Conservation (phyloP, 805 yeast genomes). For the Peterozyma toletana region DNA sequence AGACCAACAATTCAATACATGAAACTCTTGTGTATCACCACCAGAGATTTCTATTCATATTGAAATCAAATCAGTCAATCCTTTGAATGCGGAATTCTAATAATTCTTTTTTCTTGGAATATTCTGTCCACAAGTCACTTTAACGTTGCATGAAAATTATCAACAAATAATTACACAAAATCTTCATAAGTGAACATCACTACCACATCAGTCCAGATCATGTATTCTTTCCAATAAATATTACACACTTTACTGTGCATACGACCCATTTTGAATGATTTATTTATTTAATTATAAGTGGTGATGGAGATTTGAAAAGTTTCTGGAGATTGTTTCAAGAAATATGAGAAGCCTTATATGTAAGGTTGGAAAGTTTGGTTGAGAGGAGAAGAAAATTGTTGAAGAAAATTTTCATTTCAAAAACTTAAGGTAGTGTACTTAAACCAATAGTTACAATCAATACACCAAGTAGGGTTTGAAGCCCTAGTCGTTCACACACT, state of each 20-base stretch:
- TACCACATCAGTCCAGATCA: slow-evolving; percentile 26
- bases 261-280: slow-evolving; percentile 91
- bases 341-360: too few species aligned
- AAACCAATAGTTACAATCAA: background rate
- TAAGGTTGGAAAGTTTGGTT: too few species aligned
- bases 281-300: slow-evolving; percentile 5
- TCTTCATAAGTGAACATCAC: slow-evolving; percentile 6
- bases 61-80: too few species aligned
- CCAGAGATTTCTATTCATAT: too few species aligned
- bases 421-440: background rate
- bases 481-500: background rate
- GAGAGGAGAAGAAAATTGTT: slow-evolving; percentile 3
- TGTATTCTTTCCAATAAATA: slow-evolving; percentile 14
- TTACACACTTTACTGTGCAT: slow-evolving; percentile 95
- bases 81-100: too few species aligned
- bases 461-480: background rate
- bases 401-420: background rate
- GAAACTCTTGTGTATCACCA: too few species aligned
- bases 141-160: too few species aligned
- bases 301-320: slow-evolving; percentile 2
- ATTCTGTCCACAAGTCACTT: too few species aligned
- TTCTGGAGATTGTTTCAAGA: slow-evolving; percentile 14
- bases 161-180: too few species aligned
- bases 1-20: too few species aligned
- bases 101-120: too few species aligned